Conservation (phyloP, 2,329 filamentous ascomycete species). For the Xylariales sp. region DNA sequence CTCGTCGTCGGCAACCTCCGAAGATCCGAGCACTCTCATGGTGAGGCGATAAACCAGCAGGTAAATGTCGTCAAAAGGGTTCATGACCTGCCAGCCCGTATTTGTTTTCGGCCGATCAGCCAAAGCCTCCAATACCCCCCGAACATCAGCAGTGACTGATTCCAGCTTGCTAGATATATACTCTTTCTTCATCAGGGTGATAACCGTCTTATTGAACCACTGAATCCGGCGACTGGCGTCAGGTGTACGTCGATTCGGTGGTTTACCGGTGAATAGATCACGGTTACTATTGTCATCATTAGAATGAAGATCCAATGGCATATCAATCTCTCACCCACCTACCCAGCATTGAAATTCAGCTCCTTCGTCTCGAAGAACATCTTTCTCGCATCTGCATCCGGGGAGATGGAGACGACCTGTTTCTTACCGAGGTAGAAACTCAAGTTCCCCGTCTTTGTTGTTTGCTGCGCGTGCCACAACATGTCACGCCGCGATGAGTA, state of each 20-base stretch:
- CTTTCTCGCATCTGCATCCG: slow-evolving; percentile 36
- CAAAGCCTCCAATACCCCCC: slow-evolving; percentile 31
- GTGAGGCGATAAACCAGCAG: slow-evolving; percentile 51
- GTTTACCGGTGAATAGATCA: slow-evolving; percentile 18
- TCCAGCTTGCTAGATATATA: slow-evolving; percentile 33
- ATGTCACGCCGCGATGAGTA: slow-evolving; percentile 40
- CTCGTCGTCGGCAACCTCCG: slow-evolving; percentile 47
- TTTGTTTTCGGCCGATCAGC: slow-evolving; percentile 14
- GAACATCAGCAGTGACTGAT: slow-evolving; percentile 36
- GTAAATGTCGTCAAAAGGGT: slow-evolving; percentile 52
- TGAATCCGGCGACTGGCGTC: too few species aligned
- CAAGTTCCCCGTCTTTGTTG: slow-evolving; percentile 38
- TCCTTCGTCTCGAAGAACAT: slow-evolving; percentile 41
- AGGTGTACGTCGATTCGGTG: too few species aligned
- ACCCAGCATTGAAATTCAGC: slow-evolving; percentile 38
- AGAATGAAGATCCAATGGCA: too few species aligned
- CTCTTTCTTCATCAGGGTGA: slow-evolving; percentile 31
- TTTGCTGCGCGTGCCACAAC: slow-evolving; percentile 23
- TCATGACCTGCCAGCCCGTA: slow-evolving; percentile 29
- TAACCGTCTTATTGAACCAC: slow-evolving; percentile 25
- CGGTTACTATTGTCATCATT: neutral
- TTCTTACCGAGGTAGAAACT: slow-evolving; percentile 44
- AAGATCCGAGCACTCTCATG: slow-evolving; percentile 48
- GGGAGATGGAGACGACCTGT: slow-evolving; percentile 37
- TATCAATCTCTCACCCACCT: too few species aligned